Evolutionary conservation across 495 filamentous ascomycete species (phyloP).

Genomic region (Corynascus novoguineensis): DNA sequence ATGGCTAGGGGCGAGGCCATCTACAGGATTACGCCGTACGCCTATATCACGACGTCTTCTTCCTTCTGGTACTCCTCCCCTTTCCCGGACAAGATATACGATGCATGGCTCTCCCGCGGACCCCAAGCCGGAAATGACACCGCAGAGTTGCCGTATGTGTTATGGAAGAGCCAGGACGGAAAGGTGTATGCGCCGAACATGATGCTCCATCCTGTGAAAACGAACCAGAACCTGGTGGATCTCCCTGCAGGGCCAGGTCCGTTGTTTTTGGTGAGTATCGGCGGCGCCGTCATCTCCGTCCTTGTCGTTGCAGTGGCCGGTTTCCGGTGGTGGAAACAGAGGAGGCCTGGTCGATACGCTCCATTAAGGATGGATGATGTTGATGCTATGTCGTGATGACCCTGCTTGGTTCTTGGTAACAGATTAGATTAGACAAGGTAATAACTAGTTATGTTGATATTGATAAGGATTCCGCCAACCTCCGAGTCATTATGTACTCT

Average conservation of each 20-base stretch:
- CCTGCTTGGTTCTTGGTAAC: background rate
- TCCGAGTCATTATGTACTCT: too few relatives aligned
- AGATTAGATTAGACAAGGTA: background rate
- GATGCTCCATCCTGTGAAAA: constrained; percentile 8
- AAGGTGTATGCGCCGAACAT: constrained; percentile 4
- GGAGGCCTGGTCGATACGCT: background rate
- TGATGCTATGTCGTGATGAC: background rate
- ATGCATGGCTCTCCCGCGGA: constrained; percentile 1
- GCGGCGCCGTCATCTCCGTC: background rate
- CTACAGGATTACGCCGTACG: background rate
- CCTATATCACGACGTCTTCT: background rate
- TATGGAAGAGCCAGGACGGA: constrained; percentile 1
- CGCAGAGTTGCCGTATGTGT: background rate
- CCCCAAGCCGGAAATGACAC: background rate
- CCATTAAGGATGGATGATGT: background rate
- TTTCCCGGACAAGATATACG: constrained; percentile 5
- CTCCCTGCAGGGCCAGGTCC: background rate
- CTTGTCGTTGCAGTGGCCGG: background rate
- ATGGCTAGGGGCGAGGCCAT: background rate
- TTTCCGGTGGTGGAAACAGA: constrained; percentile 4
- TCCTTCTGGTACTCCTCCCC: constrained; percentile 4
- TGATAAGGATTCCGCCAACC: too few relatives aligned
- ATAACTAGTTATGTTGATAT: too few relatives aligned
- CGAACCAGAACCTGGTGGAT: background rate
- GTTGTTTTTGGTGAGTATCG: background rate